These are phyloP conservation scores for Aspergillus ochraceoroseus DNA, from an alignment of 2,329 filamentous ascomycete genomes.

Conservation along the genomic window DNA sequence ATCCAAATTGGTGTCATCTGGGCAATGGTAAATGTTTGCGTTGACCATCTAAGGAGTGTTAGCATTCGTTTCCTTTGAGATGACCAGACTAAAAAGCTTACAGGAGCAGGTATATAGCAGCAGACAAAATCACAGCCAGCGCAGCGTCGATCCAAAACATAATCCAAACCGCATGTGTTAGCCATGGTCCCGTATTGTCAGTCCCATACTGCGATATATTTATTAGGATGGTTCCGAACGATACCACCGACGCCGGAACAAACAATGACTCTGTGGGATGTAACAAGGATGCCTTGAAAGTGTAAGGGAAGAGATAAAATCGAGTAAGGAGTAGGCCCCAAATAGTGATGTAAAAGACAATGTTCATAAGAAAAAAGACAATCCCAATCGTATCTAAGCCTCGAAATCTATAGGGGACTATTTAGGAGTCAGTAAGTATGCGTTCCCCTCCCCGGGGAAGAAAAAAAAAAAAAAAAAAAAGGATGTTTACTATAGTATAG, in stretches of 20 bases:
- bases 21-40: constrained; percentile 65
- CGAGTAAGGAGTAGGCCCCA: constrained; percentile 61
- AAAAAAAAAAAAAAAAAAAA: background rate
- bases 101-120: constrained; percentile 68
- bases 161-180: constrained; percentile 56
- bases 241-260: constrained; percentile 63
- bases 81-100: constrained; percentile 41
- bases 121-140: constrained; percentile 62
- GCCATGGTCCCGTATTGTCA: constrained; percentile 58
- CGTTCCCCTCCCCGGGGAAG: no score
- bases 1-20: constrained; percentile 88
- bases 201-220: constrained; percentile 74
- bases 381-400: constrained; percentile 58
- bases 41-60: constrained; percentile 52
- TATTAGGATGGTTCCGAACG: constrained; percentile 69
- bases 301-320: constrained; percentile 65
- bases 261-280: constrained; percentile 77
- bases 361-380: constrained; percentile 59
- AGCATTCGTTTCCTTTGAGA: constrained; percentile 6
- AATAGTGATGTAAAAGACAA: constrained; percentile 59
- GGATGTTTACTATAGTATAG: constrained; percentile 50
- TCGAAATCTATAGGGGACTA: constrained; percentile 50
- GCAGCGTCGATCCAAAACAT: constrained; percentile 71
- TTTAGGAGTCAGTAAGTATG: constrained; percentile 14
- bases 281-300: constrained; percentile 64